A percentile compares a stretch with the other conserved stretches of the same genome.
These are phyloP conservation scores for Plasmodium inui DNA, from an alignment of 169 alveolate species.

Conservation along the genomic window DNA sequence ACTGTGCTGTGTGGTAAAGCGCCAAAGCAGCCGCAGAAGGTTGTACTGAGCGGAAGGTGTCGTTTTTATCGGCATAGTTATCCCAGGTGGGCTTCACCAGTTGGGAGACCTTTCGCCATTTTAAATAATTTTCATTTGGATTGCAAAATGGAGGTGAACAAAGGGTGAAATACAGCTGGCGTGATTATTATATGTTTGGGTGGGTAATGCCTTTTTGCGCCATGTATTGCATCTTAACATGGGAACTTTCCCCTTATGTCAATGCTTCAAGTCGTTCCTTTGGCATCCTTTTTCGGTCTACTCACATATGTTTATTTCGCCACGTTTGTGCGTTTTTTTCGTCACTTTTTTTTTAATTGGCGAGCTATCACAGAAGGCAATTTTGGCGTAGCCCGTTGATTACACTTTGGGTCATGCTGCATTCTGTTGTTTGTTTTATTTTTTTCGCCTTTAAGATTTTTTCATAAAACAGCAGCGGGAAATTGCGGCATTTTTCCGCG, in stretches of 20 bases:
- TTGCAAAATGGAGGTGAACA: background rate
- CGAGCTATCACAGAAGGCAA: background rate
- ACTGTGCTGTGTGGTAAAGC: background rate
- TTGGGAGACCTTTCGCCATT: background rate
- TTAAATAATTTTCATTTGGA: background rate
- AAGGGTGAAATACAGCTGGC: background rate
- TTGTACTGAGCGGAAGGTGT: no score
- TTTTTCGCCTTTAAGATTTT: background rate
- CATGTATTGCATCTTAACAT: background rate
- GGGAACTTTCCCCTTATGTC: background rate
- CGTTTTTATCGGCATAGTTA: background rate
- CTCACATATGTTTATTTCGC: background rate
- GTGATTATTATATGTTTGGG: background rate
- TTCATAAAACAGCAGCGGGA: background rate
- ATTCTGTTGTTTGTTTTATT: background rate
- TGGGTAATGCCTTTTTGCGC: background rate
- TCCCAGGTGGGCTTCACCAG: background rate
- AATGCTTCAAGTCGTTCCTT: background rate
- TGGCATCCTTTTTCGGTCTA: background rate
- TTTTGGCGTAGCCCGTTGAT: background rate
- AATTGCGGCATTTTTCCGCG: background rate
- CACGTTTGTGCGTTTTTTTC: background rate
- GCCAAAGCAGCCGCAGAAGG: background rate
- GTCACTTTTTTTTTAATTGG: background rate
- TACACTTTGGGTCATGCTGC: background rate